These are phyloP conservation scores for Diaporthe vaccinii DNA, from an alignment of 2,329 filamentous ascomycete genomes.

Conservation along the genomic window DNA sequence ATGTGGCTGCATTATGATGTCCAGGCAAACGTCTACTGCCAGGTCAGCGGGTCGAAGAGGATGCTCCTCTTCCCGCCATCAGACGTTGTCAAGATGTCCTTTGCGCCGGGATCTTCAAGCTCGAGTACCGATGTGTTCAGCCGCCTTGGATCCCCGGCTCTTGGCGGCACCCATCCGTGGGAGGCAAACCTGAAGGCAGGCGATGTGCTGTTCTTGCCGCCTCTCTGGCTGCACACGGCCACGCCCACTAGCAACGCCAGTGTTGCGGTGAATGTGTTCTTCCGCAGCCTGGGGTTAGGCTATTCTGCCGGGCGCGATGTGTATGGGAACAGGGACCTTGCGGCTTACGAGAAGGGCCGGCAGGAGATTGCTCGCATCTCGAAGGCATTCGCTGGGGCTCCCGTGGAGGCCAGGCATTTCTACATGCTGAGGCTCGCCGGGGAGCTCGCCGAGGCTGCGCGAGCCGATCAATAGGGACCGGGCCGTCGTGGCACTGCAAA, in stretches of 20 bases:
- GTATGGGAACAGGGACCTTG: constrained; percentile 89
- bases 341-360: constrained; percentile 85
- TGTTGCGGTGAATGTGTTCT: constrained; percentile 92
- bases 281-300: constrained; percentile 75
- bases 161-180: constrained; percentile 70
- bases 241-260: constrained; percentile 71
- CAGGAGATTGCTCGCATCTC: constrained; percentile 77
- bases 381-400: constrained; percentile 74
- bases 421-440: constrained; percentile 80
- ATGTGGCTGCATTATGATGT: constrained; percentile 95
- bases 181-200: constrained; percentile 77
- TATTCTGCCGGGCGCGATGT: constrained; percentile 85
- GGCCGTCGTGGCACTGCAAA: background rate
- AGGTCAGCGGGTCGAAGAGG: constrained; percentile 80
- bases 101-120: constrained; percentile 83
- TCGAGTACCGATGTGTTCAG: constrained; percentile 82
- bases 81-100: constrained; percentile 77
- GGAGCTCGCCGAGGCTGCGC: constrained; percentile 64
- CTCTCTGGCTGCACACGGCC: constrained; percentile 87
- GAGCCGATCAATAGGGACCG: background rate
- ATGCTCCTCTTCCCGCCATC: constrained; percentile 83
- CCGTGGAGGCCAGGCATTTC: constrained; percentile 77
- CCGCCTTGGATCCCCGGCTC: constrained; percentile 54
- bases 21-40: constrained; percentile 89
- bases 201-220: constrained; percentile 84